Base-by-base conservation (phyloP, 495 filamentous ascomycete genomes). In the Neurospora sp. region DNA sequence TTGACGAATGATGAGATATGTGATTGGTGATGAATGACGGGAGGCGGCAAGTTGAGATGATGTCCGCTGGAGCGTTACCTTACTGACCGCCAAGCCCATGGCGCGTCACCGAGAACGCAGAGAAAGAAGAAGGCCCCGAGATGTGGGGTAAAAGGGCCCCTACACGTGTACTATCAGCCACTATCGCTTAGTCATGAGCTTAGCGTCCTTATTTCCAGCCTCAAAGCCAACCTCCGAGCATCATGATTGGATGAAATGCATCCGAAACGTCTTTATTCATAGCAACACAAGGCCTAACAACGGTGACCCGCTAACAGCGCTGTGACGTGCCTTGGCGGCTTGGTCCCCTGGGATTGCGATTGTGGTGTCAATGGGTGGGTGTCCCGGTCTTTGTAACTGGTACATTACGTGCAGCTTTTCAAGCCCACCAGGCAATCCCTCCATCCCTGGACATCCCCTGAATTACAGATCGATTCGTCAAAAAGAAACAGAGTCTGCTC, bases 281-380 rank as follows among this genome's bases (percentile, higher is more conserved):
- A 71, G 72, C 72, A 70, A 70, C 13, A 31, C 17, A 62, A 62
- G 13, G 54, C 54, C 15, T 17, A 66, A 34, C 28, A 66, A 66
- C 28, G 54, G 54, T 36, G 39, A 24, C 37, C 71, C 71, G 19
- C n/a, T 38, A 34, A 31, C 71, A 74, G 73, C 45, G 69, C 74
- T 75, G 74, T 73, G 72, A 76, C 74, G 74, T 76, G 39, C 71
- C 71, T 24, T 66, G n/a, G 69, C 69, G 62, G 34, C 70, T 31
- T 59, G 38, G 73, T 74, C 71, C 71, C 73, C 73, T 74, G 73
- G 72, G 54, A 34, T 31, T 34, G 28, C 54, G 54, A 34, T 62
- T 62, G 28, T 34, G 54, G 54, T 62, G 54, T 24, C 21, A 24
- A 21, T 54, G 42, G 21, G 9, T 31, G 48, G 21, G 48, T 59